These are phyloP conservation scores for Colletotrichum graminicola DNA, from an alignment of 2,329 filamentous ascomycete species.

Conservation along the genomic window DNA sequence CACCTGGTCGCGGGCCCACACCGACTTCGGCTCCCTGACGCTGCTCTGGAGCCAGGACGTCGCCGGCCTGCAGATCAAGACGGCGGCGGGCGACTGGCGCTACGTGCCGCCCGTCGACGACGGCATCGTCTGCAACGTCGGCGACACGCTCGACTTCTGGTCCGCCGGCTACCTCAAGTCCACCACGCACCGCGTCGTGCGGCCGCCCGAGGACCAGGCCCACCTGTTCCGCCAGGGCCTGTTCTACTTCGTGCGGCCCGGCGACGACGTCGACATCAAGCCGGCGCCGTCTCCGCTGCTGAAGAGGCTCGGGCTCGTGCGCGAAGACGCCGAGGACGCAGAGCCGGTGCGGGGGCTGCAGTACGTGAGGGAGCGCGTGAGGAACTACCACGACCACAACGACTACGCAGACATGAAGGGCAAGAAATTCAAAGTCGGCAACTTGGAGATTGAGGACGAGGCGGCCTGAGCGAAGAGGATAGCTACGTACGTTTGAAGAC, in stretches of 20 bases:
- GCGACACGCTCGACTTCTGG: constrained; percentile 50
- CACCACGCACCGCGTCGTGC: constrained; percentile 52
- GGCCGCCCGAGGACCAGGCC: constrained; percentile 52
- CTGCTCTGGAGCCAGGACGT: constrained; percentile 67
- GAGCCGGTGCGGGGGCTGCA: constrained; percentile 53
- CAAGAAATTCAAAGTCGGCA: constrained; percentile 54
- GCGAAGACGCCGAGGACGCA: constrained; percentile 45
- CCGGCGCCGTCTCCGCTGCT: constrained; percentile 49
- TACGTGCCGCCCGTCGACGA: constrained; percentile 59
- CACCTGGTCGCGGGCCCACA: constrained; percentile 55
- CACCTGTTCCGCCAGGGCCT: constrained; percentile 49
- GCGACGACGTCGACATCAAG: constrained; percentile 49
- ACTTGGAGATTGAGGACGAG: constrained; percentile 57
- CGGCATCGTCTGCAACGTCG: constrained; percentile 60
- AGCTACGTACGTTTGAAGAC: no score
- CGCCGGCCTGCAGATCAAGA: constrained; percentile 63
- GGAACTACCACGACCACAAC: constrained; percentile 54
- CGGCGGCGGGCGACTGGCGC: constrained; percentile 54
- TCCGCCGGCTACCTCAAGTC: constrained; percentile 50
- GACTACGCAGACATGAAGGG: constrained; percentile 56
- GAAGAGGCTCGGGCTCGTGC: constrained; percentile 46
- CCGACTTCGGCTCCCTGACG: constrained; percentile 65
- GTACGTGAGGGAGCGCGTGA: constrained; percentile 57
- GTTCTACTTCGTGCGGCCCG: constrained; percentile 54
- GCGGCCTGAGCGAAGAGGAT: constrained; percentile 41